Percentiles rank a stretch among this genome's conserved stretches.
Conservation (phyloP, 257 asterid species). For the Solanum chiquidenum region DNA sequence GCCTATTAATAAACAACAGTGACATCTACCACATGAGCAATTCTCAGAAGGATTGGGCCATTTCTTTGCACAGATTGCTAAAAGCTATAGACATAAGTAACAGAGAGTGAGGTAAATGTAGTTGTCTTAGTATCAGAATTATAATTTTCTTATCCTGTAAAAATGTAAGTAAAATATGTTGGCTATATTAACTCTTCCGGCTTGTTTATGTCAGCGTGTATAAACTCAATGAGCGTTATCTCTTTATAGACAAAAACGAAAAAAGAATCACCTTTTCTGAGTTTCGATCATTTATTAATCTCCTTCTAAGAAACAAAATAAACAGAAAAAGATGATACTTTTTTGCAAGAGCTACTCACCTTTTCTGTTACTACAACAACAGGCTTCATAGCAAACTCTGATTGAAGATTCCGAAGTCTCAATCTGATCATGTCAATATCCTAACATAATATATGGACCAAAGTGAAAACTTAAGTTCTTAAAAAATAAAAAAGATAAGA, state of each 20-base stretch:
- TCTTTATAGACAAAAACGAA: neutral
- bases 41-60: neutral
- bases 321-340: neutral
- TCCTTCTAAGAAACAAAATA: neutral
- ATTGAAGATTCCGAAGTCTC: slow-evolving; percentile 55
- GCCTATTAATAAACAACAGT: neutral
- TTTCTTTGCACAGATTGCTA: neutral
- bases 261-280: neutral
- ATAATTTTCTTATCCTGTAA: neutral
- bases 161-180: neutral
- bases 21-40: neutral
- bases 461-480: neutral
- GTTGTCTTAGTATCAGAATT: neutral
- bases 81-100: neutral
- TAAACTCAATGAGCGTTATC: neutral
- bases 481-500: neutral
- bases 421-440: slow-evolving; percentile 42
- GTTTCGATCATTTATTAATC: neutral
- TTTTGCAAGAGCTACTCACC: slow-evolving; percentile 27
- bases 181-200: neutral
- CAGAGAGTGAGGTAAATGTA: neutral
- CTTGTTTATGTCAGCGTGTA: neutral
- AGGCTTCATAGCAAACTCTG: slow-evolving; percentile 40
- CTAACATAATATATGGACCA: slow-evolving; percentile 23
- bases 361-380: slow-evolving; percentile 73